Base-by-base conservation (phyloP, 441 rosid species). In the Populus hybrid region DNA sequence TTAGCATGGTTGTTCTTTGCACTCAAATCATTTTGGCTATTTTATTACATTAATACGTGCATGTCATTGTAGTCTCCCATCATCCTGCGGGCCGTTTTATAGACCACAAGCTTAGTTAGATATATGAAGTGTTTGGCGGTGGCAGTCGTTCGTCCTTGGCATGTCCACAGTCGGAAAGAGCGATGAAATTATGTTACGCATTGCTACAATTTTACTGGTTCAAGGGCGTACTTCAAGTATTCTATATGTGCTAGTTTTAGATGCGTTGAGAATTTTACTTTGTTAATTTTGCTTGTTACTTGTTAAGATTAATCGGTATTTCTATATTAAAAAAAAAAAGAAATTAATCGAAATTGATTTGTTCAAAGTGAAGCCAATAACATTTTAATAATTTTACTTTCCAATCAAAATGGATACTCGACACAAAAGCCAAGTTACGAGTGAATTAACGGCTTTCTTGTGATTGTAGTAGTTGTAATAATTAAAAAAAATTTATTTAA, bases 61-160 rank as follows among this genome's bases (percentile, higher is more conserved):
- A 78, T 73, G 81, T 69, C 83, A 30, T 61, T 82, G 38, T 73
- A 57, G 76, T 74, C 75, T 59, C 57, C 26, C 84, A 72, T 81
- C 83, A 80, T 26, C 42, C 14, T 70, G 54, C 54, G 5, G 32
- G 63, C 80, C 74, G 63, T 42, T 78, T 63, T 70, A 32, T 21
- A 72, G 75, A 14, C 57, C 57, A 14, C 20, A 1, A 50, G 20
- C 57, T 50, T 50, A 50, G 18, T 50, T 50, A 50, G 68, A 74
- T 77, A 35, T 23, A 34, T 35, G 7, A 54, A 16, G 4, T 67
- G 59, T 30, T 78, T 57, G 26, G 59, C 72, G 23, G 21, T 4
- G 23, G 18, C 26, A 8, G 18, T 73, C 66, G 7, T 28, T 57
- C 46, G 70, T 81, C 65, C 23, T 77, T 67, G 10, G 20, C 67